Conservation (phyloP, 805 yeast genomes). For the Soucietia sequanensis region DNA sequence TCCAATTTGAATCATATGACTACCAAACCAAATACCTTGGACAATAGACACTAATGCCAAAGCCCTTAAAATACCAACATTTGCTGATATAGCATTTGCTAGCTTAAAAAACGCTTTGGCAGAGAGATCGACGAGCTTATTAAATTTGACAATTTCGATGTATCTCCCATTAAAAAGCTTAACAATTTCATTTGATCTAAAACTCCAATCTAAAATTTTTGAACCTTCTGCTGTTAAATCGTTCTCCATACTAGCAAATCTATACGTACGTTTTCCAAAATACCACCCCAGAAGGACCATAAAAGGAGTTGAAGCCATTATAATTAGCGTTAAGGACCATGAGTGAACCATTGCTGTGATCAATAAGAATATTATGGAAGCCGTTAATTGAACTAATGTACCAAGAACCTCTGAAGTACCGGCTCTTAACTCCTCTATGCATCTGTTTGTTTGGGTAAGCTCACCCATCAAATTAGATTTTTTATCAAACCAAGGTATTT, state of each 20-base stretch:
- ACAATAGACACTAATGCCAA: conserved; percentile 74
- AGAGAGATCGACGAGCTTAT: conserved; percentile 31
- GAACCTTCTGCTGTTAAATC: conserved; percentile 53
- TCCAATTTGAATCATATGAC: conserved; percentile 54
- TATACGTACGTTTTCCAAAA: conserved; percentile 52
- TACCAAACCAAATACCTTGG: conserved; percentile 92
- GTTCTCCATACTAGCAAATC: conserved; percentile 58
- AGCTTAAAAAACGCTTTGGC: conserved; percentile 40
- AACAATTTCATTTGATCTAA: conserved; percentile 58
- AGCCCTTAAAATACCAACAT: conserved; percentile 54
- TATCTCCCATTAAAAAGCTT: conserved; percentile 58
- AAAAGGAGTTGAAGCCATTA: conserved; percentile 73
- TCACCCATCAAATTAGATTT: conserved; percentile 57
- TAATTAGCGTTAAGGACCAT: conserved; percentile 81
- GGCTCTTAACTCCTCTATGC: conserved; percentile 69
- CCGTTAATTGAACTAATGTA: conserved; percentile 49
- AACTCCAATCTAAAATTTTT: conserved; percentile 66
- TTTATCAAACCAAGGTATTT: conserved; percentile 63
- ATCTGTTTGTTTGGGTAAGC: conserved; percentile 62
- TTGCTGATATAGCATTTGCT: conserved; percentile 51
- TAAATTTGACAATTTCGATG: conserved; percentile 48
- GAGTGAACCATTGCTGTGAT: conserved; percentile 71
- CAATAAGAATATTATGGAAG: conserved; percentile 53
- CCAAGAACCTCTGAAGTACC: conserved; percentile 71
- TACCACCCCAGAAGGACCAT: conserved; percentile 48